phyloP scores from a whole-genome alignment of 345 rosid genomes.

The Aethionema arabicum region DNA sequence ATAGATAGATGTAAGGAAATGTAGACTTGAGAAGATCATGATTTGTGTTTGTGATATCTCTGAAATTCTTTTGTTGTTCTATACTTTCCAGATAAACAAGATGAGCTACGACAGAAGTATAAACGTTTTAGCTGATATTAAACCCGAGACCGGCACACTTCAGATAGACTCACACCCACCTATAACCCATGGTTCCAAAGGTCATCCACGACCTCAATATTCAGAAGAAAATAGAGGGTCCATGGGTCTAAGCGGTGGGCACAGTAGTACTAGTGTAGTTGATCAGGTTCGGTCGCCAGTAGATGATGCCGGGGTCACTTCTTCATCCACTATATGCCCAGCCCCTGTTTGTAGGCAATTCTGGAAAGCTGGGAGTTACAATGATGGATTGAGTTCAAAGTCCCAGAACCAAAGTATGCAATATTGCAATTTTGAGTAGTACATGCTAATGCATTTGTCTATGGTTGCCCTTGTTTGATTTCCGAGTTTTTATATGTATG shows the following conservation, averaged over 20 bases:
- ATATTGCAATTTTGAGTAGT: constrained; percentile 1
- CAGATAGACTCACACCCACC: constrained; percentile 22
- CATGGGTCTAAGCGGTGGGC: constrained; percentile 46
- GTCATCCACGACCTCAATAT: constrained; percentile 39
- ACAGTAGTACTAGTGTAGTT: constrained; percentile 56
- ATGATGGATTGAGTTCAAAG: constrained; percentile 47
- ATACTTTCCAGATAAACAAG: constrained; percentile 22
- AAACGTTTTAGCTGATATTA: constrained; percentile 43
- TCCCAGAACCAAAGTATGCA: constrained; percentile 59
- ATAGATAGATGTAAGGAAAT: background rate
- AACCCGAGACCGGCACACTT: constrained; percentile 46
- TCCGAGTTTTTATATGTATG: background rate
- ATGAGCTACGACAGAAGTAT: constrained; percentile 39
- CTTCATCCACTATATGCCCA: constrained; percentile 49
- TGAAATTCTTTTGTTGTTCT: constrained; percentile 4
- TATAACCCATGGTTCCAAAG: constrained; percentile 31
- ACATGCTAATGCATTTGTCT: background rate
- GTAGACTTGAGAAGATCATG: background rate
- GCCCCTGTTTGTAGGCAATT: constrained; percentile 88
- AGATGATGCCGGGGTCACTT: constrained; percentile 70
- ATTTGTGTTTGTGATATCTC: constrained; percentile 21
- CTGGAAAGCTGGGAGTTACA: constrained; percentile 89
- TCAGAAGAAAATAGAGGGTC: constrained; percentile 60
- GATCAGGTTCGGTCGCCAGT: constrained; percentile 70
- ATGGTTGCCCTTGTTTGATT: constrained; percentile 12